Conservation (phyloP, 495 filamentous ascomycete species). For the Hyphodiscus hymeniophilus region DNA sequence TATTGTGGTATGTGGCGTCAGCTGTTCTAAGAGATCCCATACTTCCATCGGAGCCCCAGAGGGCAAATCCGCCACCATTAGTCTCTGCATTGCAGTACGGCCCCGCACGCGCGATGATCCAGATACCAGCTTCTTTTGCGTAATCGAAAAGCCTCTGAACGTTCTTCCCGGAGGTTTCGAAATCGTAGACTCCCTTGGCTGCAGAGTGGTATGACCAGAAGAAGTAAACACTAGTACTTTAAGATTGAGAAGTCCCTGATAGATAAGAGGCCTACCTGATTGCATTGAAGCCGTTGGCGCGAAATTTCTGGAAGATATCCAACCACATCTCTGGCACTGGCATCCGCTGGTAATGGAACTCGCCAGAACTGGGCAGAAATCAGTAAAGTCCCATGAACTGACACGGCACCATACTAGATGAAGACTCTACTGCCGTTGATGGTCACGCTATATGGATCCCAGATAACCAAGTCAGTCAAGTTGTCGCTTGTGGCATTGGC, state of each 20-base stretch:
- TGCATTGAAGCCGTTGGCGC: slow-evolving; percentile 48
- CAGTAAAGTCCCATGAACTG: neutral
- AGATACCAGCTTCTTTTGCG: slow-evolving; percentile 50
- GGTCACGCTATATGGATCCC: slow-evolving; percentile 46
- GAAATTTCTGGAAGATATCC: slow-evolving; percentile 53
- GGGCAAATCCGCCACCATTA: slow-evolving; percentile 39
- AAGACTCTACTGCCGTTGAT: slow-evolving; percentile 45
- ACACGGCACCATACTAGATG: slow-evolving; percentile 25
- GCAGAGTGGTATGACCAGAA: slow-evolving; percentile 51
- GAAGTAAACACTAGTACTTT: slow-evolving; percentile 36
- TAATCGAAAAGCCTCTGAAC: slow-evolving; percentile 49
- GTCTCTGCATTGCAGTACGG: slow-evolving; percentile 51
- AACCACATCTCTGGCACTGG: slow-evolving; percentile 45
- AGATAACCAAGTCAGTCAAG: slow-evolving; percentile 14
- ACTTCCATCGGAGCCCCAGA: slow-evolving; percentile 45
- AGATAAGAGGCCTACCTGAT: slow-evolving; percentile 25
- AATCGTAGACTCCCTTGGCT: slow-evolving; percentile 43
- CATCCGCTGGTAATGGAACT: slow-evolving; percentile 50
- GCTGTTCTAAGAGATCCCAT: slow-evolving; percentile 36
- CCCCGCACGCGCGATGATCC: slow-evolving; percentile 49
- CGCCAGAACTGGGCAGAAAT: slow-evolving; percentile 31
- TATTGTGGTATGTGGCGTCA: slow-evolving; percentile 33
- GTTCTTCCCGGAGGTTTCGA: slow-evolving; percentile 47
- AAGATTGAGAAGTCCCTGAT: neutral
- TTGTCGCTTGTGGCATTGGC: slow-evolving; percentile 13